Base-by-base conservation (phyloP, 306 rosid genomes). In the Gastrolobium villosum region DNA sequence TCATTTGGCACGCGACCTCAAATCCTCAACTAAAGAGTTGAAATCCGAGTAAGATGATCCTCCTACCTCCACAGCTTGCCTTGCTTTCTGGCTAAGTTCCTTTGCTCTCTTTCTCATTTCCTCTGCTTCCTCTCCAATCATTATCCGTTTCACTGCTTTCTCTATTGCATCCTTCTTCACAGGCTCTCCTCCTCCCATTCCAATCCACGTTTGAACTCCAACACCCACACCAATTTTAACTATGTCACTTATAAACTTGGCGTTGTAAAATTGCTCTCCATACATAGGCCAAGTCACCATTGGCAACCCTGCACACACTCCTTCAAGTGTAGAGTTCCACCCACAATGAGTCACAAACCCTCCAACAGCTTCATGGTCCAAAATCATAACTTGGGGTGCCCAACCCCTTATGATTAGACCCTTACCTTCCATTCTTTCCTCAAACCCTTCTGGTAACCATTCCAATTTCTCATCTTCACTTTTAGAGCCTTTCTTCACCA, bases 301-400 rank as follows among this genome's bases (percentile, higher is more conserved):
- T 0, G 85, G 78, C 7, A 79, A 3, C 65, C 89, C 89, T 1
- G 76, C 89, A 76, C 78, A 44, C 36, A 86, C 75, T 6, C 78
- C 89, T 76, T 86, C 89, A 13, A 83, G 9, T 0, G 59, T 53
- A 1, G 89, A 86, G 37, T 86, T 86, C 89, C 89, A 86, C 5
- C 89, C 89, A 61, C 89, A 86, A 35, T 86, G 89, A 2, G 83
- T 83, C 78, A 86, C 89, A 72, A 86, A 83, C 9, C 81, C 89
- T 6, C 89, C 87, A 6, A 72, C 39, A 0, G 83, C 67, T 61
- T 76, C 75, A 45, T 86, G 85, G 2, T 83, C 85, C 37, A 86
- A 68, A 76, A 86, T 86, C 85, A 83, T 59, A 36, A 83, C 68
- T 72, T 86, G 87, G 0, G 89, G 85, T 2, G 89, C 89, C 89